Evolutionary conservation across 179 eudicot species (phyloP).

Genomic region (Gypsophila paniculata): DNA sequence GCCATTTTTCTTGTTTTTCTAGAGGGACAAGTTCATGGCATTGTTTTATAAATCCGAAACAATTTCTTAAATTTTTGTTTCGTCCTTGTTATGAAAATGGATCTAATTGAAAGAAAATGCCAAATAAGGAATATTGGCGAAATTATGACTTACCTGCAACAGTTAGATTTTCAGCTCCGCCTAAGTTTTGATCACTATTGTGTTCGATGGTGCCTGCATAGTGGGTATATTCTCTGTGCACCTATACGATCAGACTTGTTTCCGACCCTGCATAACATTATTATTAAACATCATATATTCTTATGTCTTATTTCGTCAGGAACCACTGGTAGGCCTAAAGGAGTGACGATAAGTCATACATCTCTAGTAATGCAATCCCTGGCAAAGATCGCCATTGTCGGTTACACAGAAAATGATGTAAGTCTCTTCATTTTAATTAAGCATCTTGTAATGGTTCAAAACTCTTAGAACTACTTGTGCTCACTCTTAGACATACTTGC

Average conservation of each 20-base stretch:
- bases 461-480: slow-evolving; percentile 6
- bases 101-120: no score
- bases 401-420: slow-evolving; percentile 75
- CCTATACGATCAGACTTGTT: neutral
- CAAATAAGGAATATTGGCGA: no score
- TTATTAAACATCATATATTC: neutral
- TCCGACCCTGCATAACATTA: neutral
- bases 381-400: slow-evolving; percentile 75
- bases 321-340: slow-evolving; percentile 93
- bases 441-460: neutral
- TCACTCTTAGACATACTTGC: slow-evolving; percentile 63
- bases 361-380: slow-evolving; percentile 79
- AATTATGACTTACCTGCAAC: no score
- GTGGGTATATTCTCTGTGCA: neutral
- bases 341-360: slow-evolving; percentile 71
- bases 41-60: no score
- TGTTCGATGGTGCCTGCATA: neutral
- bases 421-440: slow-evolving; percentile 20
- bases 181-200: neutral
- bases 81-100: no score
- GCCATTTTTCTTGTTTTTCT: no score
- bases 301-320: slow-evolving; percentile 38
- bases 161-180: neutral
- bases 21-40: no score
- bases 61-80: no score